Evolutionary conservation across 1,139 yeast species (phyloP), one percentile per base, ranked within the genome.

Genomic region (Arxiozyma telluris): DNA sequence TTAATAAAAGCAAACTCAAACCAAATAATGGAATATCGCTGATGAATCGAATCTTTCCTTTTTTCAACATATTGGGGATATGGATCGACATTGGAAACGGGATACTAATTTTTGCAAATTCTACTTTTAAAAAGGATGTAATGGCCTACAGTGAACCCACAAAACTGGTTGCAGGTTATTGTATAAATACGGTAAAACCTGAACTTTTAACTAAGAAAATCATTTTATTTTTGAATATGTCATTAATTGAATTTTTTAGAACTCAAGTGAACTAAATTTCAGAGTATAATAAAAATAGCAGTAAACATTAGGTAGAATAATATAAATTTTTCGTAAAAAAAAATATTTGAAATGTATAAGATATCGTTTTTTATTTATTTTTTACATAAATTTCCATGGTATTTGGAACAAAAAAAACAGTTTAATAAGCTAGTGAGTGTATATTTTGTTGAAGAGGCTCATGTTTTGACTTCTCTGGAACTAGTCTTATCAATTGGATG

Each of bases 191-290:
- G 6, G 18, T 34, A 2, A 21, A 20, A 18, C 52, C 52, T 11
- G 23, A 44, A 23, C 39, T 47, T 9, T 54, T 55, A 38, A 59
- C 57, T 17, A 56, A 53, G 42, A 63, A 58, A 53, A 48, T 62
- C 43, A 30, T 64, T 51, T 53, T 63, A 22, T 63, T 63, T 50
- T 47, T 61, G 20, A 63, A 63, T 43, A 46, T 60, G 25, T 59
- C 64, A 30, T 52, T 61, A 30, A 18, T 62, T 21, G 63, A 62
- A 47, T 61, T 64, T 53, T 58, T 61, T 50, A 47, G 44, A 6
- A 50, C 51, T 46, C 57, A 56, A 20, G 22, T 44, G 25, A 41
- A 25, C 38, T 49, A 41, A 39, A 17, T 15, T 4, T 34, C 6
- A 34, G 4, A 2, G n/a, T 34, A 12, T 12, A 34, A 34, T 15